Evolutionary conservation across 2,329 filamentous ascomycete species (phyloP).

Genomic region (Penicillium italicum): DNA sequence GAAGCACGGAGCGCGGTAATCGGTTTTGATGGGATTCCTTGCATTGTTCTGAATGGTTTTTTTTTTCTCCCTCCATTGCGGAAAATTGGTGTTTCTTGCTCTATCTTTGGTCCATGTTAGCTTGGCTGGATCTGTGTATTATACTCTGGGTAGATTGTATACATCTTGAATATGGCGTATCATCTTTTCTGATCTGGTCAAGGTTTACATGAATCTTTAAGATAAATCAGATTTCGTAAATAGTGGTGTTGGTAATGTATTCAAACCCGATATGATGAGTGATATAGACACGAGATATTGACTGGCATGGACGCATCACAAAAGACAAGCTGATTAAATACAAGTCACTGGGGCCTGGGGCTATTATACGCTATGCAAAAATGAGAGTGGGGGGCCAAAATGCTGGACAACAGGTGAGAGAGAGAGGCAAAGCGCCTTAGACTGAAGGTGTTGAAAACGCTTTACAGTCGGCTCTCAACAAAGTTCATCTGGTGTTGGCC

Average conservation of each 20-base stretch:
- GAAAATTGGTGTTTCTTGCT: constrained; percentile 17
- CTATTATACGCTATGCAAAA: constrained; percentile 20
- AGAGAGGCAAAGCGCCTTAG: neutral
- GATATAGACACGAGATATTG: constrained; percentile 7
- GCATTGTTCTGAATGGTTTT: constrained; percentile 15
- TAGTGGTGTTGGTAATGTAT: neutral
- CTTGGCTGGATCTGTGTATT: constrained; percentile 11
- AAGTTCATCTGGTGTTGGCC: constrained; percentile 65
- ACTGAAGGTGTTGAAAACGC: neutral
- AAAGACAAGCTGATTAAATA: constrained; percentile 11
- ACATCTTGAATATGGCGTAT: constrained; percentile 9
- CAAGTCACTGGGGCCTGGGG: neutral
- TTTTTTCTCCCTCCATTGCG: constrained; percentile 6
- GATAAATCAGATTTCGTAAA: neutral
- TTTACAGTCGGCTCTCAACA: constrained; percentile 75
- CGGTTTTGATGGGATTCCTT: constrained; percentile 6
- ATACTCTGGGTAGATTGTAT: constrained; percentile 14
- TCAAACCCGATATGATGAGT: neutral
- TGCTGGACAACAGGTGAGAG: neutral
- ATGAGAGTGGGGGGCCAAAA: constrained; percentile 10
- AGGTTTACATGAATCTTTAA: neutral
- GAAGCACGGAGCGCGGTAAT: constrained; percentile 11
- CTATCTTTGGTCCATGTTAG: constrained; percentile 13
- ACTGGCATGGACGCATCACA: constrained; percentile 6
- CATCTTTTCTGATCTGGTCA: constrained; percentile 7